These are phyloP conservation scores for Bruguiera hainesii DNA, from an alignment of 441 rosid genomes.

Conservation along the genomic window DNA sequence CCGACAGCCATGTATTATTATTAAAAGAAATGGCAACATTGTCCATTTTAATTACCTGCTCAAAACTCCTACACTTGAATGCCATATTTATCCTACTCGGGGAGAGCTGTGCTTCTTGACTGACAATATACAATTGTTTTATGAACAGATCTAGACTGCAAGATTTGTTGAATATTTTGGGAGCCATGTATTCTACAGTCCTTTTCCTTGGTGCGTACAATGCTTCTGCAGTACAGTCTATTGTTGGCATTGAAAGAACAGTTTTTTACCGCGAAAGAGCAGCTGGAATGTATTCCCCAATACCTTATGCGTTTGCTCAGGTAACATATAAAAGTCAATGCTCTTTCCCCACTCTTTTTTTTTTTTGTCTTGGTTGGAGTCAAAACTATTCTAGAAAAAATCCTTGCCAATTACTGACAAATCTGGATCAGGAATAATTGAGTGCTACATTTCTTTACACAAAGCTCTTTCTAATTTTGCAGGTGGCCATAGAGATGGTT, in stretches of 20 bases:
- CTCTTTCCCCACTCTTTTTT: too few species aligned
- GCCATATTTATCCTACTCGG: slow-evolving; percentile 43
- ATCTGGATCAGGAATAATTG: neutral
- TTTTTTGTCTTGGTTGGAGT: neutral
- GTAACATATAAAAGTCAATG: slow-evolving; percentile 20
- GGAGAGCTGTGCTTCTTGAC: slow-evolving; percentile 12
- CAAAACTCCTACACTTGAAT: slow-evolving; percentile 25
- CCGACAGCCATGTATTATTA: too few species aligned
- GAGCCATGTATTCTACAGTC: slow-evolving; percentile 68
- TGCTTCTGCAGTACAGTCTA: slow-evolving; percentile 42
- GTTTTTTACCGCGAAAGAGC: slow-evolving; percentile 71
- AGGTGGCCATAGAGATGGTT: slow-evolving; percentile 69
- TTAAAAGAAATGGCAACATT: too few species aligned
- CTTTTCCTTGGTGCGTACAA: slow-evolving; percentile 60
- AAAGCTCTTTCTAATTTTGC: slow-evolving; percentile 13
- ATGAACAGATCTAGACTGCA: slow-evolving; percentile 47
- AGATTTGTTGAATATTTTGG: slow-evolving; percentile 68
- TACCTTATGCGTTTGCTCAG: slow-evolving; percentile 84
- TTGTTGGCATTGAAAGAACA: slow-evolving; percentile 56
- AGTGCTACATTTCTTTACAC: neutral
- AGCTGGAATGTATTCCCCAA: slow-evolving; percentile 73
- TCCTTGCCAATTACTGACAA: too few species aligned
- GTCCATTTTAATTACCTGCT: too few species aligned
- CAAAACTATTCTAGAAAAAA: too few species aligned
- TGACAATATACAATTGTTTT: neutral